Conservation (phyloP, 371 early-diverging fungal genomes). For the Mortierella sp. region DNA sequence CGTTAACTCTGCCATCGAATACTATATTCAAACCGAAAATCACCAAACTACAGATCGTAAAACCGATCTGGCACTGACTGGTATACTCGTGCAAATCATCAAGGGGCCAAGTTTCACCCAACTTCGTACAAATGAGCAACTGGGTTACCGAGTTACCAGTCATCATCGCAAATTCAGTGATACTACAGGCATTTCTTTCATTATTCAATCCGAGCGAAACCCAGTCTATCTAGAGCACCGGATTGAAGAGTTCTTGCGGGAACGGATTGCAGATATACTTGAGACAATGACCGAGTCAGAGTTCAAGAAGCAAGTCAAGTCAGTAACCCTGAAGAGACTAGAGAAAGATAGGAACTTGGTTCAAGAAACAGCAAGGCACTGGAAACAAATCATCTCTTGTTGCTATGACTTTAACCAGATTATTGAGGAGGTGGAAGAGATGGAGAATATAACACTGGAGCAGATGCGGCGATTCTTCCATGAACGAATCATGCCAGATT, state of each 20-base stretch:
- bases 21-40: constrained; percentile 75
- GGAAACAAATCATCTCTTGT: too few relatives aligned
- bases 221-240: constrained; percentile 74
- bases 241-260: constrained; percentile 32
- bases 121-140: constrained; percentile 92
- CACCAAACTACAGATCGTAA: too few relatives aligned
- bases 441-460: constrained; percentile 52
- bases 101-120: constrained; percentile 94
- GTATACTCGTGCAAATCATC: constrained; percentile 81
- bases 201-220: constrained; percentile 90
- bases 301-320: too few relatives aligned
- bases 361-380: too few relatives aligned
- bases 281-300: too few relatives aligned
- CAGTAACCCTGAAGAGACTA: too few relatives aligned
- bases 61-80: too few relatives aligned
- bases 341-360: too few relatives aligned
- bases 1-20: constrained; percentile 91
- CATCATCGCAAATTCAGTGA: too few relatives aligned
- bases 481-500: constrained; percentile 67
- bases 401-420: too few relatives aligned
- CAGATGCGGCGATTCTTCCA: constrained; percentile 74
- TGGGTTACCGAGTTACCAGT: constrained; percentile 88
- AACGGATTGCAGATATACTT: too few relatives aligned
- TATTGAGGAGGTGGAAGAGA: too few relatives aligned
- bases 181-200: constrained; percentile 79